Evolutionary conservation across 163 green algal genomes (phyloP).

Genomic region (Scenedesmus sp.): DNA sequence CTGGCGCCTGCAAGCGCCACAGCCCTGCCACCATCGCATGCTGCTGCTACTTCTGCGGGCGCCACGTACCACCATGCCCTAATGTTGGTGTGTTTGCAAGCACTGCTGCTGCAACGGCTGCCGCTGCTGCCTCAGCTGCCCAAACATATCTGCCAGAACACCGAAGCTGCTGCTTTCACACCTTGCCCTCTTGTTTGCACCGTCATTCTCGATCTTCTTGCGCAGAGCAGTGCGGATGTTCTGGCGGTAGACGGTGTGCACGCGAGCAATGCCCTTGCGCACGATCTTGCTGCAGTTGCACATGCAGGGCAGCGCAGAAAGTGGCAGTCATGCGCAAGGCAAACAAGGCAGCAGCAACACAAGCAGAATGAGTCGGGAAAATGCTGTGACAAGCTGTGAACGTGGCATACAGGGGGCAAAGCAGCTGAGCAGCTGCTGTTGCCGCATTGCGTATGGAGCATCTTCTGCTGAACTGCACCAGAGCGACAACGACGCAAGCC

Average conservation of each 20-base stretch:
- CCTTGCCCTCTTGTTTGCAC: conserved; percentile 74
- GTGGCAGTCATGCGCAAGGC: too few species aligned
- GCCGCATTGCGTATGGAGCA: background rate
- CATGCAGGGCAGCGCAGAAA: background rate
- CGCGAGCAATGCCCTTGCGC: conserved; percentile 95
- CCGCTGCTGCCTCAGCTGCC: conserved; percentile 25
- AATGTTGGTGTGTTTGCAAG: too few species aligned
- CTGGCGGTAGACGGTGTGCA: conserved; percentile 95
- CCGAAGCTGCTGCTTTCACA: conserved; percentile 39
- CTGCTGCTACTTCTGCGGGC: background rate
- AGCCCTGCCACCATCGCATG: too few species aligned
- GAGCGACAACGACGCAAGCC: too few species aligned
- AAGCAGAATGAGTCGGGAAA: background rate
- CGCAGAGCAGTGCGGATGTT: conserved; percentile 88
- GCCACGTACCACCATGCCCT: background rate
- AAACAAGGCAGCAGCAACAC: background rate
- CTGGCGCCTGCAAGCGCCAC: too few species aligned
- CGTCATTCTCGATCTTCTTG: conserved; percentile 86
- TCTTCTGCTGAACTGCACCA: background rate
- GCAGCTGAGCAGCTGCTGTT: background rate
- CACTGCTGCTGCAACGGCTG: background rate
- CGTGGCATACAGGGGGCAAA: too few species aligned
- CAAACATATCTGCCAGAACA: background rate
- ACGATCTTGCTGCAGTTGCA: conserved; percentile 90
- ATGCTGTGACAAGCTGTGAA: too few species aligned